These are phyloP conservation scores for Coniochaeta sp. DNA, from an alignment of 2,329 filamentous ascomycete genomes.

Conservation along the genomic window DNA sequence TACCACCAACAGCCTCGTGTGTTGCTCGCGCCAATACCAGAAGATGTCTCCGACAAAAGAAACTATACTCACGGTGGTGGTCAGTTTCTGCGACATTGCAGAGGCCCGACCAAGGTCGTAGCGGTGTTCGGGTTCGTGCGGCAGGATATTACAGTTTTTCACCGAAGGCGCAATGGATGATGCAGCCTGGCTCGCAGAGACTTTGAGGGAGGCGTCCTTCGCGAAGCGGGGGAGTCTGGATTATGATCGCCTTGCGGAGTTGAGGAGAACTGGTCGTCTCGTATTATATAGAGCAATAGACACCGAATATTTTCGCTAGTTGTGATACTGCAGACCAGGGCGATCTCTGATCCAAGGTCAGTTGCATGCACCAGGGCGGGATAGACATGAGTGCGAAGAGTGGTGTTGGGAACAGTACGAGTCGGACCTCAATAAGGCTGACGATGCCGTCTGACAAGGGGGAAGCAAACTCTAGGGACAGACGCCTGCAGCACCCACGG, in stretches of 20 bases:
- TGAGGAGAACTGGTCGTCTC: background rate
- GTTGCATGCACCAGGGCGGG: background rate
- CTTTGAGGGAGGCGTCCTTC: background rate
- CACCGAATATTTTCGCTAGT: background rate
- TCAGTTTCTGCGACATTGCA: constrained; percentile 22
- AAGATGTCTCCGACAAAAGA: background rate
- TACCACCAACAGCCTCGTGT: constrained; percentile 10
- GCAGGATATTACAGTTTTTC: constrained; percentile 4
- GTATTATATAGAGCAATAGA: background rate
- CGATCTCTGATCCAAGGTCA: background rate
- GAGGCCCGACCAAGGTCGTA: constrained; percentile 17
- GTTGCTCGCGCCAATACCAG: background rate
- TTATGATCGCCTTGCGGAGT: background rate
- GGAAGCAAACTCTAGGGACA: background rate
- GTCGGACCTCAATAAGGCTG: background rate
- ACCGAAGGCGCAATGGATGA: background rate
- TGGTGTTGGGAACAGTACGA: background rate
- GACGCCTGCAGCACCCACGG: background rate
- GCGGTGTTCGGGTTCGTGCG: background rate
- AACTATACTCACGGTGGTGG: constrained; percentile 22
- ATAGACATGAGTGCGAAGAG: background rate
- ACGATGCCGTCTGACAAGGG: background rate
- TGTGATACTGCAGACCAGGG: background rate
- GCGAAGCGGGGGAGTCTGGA: background rate
- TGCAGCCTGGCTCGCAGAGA: constrained; percentile 7